Evolutionary conservation across 169 alveolate genomes (phyloP).

Genomic region (Cryptosporidium ubiquitum): DNA sequence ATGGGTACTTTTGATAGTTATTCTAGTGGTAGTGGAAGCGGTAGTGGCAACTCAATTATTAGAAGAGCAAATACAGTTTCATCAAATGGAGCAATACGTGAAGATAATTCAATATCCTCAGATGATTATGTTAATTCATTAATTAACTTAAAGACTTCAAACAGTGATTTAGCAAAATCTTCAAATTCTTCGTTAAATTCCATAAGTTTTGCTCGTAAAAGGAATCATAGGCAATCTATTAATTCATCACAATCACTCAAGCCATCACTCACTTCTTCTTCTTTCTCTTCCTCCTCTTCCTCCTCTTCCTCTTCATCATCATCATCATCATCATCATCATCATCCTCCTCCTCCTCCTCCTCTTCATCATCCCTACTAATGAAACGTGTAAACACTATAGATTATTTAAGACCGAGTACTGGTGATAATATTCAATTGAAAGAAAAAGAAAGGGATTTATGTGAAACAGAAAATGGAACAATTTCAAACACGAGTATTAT

Average conservation of each 20-base stretch:
- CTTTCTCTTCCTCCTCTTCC: not conserved
- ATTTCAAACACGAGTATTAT: not conserved
- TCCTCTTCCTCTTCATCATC: not conserved
- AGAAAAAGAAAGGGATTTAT: not conserved
- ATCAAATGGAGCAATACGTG: not conserved
- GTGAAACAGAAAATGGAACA: not conserved
- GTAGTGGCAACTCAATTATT: not conserved
- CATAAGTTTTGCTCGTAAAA: not conserved
- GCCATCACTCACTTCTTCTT: no score
- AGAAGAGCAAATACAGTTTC: not conserved
- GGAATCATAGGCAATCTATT: not conserved
- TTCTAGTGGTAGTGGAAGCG: no score
- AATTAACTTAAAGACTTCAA: not conserved
- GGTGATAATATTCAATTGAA: not conserved
- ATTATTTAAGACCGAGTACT: not conserved
- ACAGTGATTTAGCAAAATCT: not conserved
- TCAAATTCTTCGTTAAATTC: not conserved
- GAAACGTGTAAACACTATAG: not conserved
- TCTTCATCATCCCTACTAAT: not conserved
- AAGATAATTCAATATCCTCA: not conserved
- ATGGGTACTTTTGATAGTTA: not conserved
- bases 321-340: no score
- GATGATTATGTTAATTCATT: not conserved
- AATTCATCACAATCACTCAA: no score
- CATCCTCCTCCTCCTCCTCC: not conserved